phyloP scores from a whole-genome alignment of 108 stramenopile genomes.

The Skeletonema menzelii region DNA sequence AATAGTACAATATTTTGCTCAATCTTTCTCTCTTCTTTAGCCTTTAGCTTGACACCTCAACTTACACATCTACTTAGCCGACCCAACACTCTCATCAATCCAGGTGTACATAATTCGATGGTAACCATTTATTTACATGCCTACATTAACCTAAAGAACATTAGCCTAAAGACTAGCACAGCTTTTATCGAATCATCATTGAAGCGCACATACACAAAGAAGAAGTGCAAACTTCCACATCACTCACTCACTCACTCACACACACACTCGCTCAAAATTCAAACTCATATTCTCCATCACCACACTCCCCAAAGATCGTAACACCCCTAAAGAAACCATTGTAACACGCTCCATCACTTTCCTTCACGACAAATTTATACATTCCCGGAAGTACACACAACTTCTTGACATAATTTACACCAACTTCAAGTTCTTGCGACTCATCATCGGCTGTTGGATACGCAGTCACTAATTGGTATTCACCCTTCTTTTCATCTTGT shows the following conservation, averaged over 20 bases:
- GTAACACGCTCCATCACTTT: background rate
- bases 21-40: too few species aligned
- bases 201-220: too few species aligned
- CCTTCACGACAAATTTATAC: background rate
- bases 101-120: too few species aligned
- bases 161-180: too few species aligned
- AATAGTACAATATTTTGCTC: too few species aligned
- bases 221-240: too few species aligned
- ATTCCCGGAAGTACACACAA: background rate
- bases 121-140: too few species aligned
- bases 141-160: too few species aligned
- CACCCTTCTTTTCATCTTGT: background rate
- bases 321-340: background rate
- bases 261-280: background rate
- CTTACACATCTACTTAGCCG: too few species aligned
- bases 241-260: background rate
- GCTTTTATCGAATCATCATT: too few species aligned
- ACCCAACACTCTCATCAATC: too few species aligned
- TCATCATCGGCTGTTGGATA: background rate
- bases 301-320: background rate
- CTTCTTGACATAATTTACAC: background rate
- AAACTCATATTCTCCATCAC: background rate
- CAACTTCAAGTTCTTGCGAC: background rate
- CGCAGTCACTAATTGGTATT: background rate
- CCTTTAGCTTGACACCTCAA: too few species aligned